Base-by-base conservation (phyloP, 2,329 filamentous ascomycete species). In the Fusarium sacchari region DNA sequence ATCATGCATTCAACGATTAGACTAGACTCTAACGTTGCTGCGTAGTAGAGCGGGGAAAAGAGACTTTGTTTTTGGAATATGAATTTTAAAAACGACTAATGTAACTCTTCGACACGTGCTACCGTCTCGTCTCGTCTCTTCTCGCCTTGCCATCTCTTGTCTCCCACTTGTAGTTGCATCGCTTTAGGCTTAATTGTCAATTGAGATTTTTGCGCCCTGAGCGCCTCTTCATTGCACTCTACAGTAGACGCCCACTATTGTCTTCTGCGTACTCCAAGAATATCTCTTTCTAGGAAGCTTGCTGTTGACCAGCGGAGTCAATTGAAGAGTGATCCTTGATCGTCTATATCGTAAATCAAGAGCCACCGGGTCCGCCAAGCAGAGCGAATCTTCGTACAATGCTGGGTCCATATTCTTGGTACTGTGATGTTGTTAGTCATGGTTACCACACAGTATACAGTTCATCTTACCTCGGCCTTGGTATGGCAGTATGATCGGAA, bases 401-500 rank as follows among this genome's bases (percentile, higher is more conserved):
- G 82, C 94, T 95, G 22, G 96, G 96, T 24, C 96, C 96, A 81
- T 97, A 95, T 86, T 98, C 96, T 84, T 98, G 94, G 82, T 98
- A 98, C 88, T 96, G 83, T 22, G 11, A 39, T 12, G 7, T 43
- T 26, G 47, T 77, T 44, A 78, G 76, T 36, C 30, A 47, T 53
- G 56, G 20, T n/a, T 18, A 7, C 10, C n/a, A 28, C 11, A 14
- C 5, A 32, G 8, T 17, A 20, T 10, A 14, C 24, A 49, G 17
- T 18, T 24, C 12, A 9, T 78, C 86, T 77, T 80, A 90, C 89
- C 87, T 91, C 90, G 36, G 90, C 91, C 87, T 96, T 96, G 64
- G 94, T 99, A 84, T 99, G 97, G 86, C 96, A 99, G 86, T 98
- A 99, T 81, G 95, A 98, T 82, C 94, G 91, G 88, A 99, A 99